Conservation (phyloP, 805 yeast species). For the Starmerella sirachaensis region DNA sequence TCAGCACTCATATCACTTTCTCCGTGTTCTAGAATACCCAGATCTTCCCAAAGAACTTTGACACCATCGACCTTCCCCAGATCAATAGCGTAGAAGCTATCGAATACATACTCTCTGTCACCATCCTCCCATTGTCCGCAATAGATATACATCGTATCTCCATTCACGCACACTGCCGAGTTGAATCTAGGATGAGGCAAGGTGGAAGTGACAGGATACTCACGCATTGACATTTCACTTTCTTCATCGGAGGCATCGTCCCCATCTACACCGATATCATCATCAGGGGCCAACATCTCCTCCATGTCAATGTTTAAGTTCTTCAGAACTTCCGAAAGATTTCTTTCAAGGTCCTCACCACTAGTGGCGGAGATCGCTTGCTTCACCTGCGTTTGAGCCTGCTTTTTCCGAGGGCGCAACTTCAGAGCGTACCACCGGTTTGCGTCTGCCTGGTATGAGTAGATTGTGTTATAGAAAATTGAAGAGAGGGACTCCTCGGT, state of each 20-base stretch:
- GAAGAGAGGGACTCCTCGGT: conserved; percentile 87
- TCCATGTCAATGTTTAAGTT: conserved; percentile 25
- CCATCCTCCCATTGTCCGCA: conserved; percentile 89
- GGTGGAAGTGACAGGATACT: conserved; percentile 45
- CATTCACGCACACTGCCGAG: conserved; percentile 71
- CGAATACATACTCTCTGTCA: conserved; percentile 73
- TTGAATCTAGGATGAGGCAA: conserved; percentile 86
- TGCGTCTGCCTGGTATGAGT: conserved; percentile 70
- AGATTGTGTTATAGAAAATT: conserved; percentile 65
- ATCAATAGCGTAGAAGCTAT: conserved; percentile 77
- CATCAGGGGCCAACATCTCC: conserved; percentile 31
- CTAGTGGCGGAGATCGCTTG: conserved; percentile 29
- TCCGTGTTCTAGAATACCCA: conserved; percentile 33
- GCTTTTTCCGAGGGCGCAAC: conserved; percentile 39
- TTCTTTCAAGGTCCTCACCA: conserved; percentile 72
- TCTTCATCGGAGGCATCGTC: conserved; percentile 32
- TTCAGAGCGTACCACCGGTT: conserved; percentile 78
- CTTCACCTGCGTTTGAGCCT: conserved; percentile 36
- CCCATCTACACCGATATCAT: conserved; percentile 24
- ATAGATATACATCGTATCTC: conserved; percentile 68
- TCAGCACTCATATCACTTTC: conserved; percentile 36
- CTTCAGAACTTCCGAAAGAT: conserved; percentile 41
- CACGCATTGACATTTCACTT: conserved; percentile 30
- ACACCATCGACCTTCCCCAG: conserved; percentile 79
- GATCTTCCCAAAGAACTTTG: conserved; percentile 80